Evolutionary conservation across 495 filamentous ascomycete species (phyloP).

Genomic region (Hypomontagnella monticulosa): DNA sequence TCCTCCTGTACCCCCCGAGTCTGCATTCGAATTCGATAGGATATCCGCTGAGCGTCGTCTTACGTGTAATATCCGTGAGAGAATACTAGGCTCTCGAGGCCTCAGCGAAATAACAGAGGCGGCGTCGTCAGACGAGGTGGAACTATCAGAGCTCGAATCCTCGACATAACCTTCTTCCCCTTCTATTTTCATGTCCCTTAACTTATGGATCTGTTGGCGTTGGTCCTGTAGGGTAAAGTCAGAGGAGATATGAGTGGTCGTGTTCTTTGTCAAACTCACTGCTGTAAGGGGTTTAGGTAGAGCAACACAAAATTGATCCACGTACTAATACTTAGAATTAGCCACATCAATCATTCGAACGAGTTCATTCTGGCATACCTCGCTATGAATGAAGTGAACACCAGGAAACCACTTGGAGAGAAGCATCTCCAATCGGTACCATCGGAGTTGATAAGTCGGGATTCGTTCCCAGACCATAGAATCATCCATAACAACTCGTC

Average conservation of each 20-base stretch:
- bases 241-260: background rate
- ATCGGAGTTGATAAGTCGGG: background rate
- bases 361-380: background rate
- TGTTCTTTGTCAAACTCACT: background rate
- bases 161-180: no score
- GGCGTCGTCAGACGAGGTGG: no score
- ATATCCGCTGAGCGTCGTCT: no score
- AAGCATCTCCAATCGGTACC: background rate
- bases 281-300: background rate
- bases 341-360: background rate
- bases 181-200: background rate
- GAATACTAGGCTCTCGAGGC: no score
- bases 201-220: conserved; percentile 5
- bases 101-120: no score
- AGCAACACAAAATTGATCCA: background rate
- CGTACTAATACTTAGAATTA: background rate
- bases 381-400: background rate
- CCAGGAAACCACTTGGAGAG: conserved; percentile 3
- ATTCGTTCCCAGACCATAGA: conserved; percentile 5
- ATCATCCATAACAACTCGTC: background rate
- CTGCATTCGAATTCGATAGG: no score
- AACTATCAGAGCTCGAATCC: no score
- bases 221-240: background rate
- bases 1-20: no score
- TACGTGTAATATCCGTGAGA: no score